Evolutionary conservation across 129 eudicot genomes (phyloP).

Genomic region (Centaurea solstitialis): DNA sequence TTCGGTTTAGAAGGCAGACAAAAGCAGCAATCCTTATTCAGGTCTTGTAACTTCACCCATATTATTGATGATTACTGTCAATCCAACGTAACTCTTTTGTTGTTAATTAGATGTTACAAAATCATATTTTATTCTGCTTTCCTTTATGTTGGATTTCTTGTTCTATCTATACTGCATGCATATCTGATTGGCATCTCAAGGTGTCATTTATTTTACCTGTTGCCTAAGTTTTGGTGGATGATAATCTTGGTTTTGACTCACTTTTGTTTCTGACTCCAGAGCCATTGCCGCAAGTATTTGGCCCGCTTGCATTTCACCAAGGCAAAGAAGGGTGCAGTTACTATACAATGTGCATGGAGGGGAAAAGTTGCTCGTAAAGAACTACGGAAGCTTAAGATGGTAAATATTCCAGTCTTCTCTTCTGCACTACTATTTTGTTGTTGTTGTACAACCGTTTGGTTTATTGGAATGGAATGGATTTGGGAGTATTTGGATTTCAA

Average conservation of each 20-base stretch:
- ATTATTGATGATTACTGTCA: background rate
- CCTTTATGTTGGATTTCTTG: constrained; percentile 1
- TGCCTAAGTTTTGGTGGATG: constrained; percentile 4
- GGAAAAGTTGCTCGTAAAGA: constrained; percentile 89
- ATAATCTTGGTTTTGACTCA: constrained; percentile 15
- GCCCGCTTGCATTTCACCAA: constrained; percentile 59
- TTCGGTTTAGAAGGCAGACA: constrained; percentile 75
- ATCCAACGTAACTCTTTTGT: background rate
- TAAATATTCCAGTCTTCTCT: constrained; percentile 32
- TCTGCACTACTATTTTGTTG: background rate
- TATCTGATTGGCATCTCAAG: background rate
- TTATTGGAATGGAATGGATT: background rate
- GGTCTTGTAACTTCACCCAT: constrained; percentile 39
- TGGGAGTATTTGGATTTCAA: background rate
- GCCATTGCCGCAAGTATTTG: constrained; percentile 76
- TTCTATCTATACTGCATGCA: background rate
- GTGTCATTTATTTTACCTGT: constrained; percentile 13
- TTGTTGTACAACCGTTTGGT: background rate
- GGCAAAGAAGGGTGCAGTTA: constrained; percentile 72
- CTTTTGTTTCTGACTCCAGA: constrained; percentile 47
- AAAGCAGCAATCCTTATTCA: constrained; percentile 90
- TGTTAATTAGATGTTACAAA: background rate
- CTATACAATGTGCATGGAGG: constrained; percentile 97
- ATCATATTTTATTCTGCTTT: background rate
- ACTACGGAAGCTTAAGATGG: constrained; percentile 85